Evolutionary conservation across 164 flowering plant genomes (phyloP).

Genomic region (Cinnamomum micranthum): DNA sequence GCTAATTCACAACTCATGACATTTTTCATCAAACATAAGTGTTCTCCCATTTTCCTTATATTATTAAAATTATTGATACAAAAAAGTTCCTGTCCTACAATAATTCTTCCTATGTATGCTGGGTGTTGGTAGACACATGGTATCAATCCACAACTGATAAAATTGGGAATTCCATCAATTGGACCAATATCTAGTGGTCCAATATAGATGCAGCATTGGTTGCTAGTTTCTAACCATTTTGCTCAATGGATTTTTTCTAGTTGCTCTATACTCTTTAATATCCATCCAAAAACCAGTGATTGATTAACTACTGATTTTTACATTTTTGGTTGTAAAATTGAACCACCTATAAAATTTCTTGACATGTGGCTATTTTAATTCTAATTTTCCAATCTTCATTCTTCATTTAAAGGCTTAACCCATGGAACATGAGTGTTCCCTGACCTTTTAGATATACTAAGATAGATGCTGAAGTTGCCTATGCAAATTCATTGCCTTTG

Average conservation of each 20-base stretch:
- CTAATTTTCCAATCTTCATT: not conserved
- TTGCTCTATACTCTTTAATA: too few species aligned
- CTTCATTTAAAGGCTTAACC: not conserved
- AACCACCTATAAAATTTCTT: too few species aligned
- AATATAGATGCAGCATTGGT: not conserved
- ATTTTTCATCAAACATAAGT: constrained; percentile 63
- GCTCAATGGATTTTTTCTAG: not conserved
- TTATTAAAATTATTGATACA: too few species aligned
- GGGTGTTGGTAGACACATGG: not conserved
- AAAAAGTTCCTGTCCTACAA: too few species aligned
- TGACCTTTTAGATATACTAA: too few species aligned
- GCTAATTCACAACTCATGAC: too few species aligned
- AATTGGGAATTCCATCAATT: not conserved
- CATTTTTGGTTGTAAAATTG: not conserved
- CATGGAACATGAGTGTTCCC: too few species aligned
- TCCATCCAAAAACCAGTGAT: not conserved
- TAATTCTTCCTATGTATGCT: not conserved
- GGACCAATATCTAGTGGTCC: not conserved
- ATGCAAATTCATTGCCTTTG: too few species aligned
- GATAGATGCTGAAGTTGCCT: too few species aligned
- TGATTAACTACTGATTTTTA: not conserved
- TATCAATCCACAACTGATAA: not conserved
- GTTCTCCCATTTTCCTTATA: not conserved
- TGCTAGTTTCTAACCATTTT: not conserved
- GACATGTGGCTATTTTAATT: not conserved